Percentiles rank a stretch among this genome's conserved stretches.
Conservation (phyloP, 2,329 filamentous ascomycete genomes). For the Acrodontium crateriforme region DNA sequence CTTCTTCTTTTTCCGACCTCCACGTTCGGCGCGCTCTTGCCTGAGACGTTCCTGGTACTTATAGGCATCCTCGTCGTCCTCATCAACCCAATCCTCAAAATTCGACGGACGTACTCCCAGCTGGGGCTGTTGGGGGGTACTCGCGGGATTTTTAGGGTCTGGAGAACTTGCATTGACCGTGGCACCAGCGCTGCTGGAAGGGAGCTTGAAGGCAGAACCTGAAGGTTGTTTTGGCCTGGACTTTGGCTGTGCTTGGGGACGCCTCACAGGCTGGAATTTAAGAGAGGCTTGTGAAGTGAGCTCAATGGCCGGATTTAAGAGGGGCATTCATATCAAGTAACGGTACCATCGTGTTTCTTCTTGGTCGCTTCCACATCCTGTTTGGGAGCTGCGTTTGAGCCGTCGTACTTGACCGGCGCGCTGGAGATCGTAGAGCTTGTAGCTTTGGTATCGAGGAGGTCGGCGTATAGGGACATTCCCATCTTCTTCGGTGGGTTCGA, state of each 20-base stretch:
- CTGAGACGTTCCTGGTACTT: constrained; percentile 17
- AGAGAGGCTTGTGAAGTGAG: constrained; percentile 43
- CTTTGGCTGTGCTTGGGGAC: constrained; percentile 53
- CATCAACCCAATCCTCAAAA: constrained; percentile 72
- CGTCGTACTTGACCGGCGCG: constrained; percentile 61
- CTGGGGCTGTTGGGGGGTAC: constrained; percentile 9
- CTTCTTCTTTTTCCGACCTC: constrained; percentile 65
- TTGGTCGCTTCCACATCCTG: constrained; percentile 33
- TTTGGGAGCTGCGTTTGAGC: constrained; percentile 42
- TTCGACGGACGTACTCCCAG: constrained; percentile 22
- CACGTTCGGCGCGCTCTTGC: constrained; percentile 55
- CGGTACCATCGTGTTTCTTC: constrained; percentile 51
- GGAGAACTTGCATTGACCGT: constrained; percentile 12
- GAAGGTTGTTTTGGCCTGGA: constrained; percentile 38
- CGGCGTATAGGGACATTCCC: constrained; percentile 47
- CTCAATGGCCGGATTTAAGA: constrained; percentile 1
- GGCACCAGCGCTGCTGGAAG: constrained; percentile 15
- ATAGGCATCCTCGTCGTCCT: constrained; percentile 62
- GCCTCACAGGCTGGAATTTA: constrained; percentile 75
- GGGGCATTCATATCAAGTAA: constrained; percentile 10
- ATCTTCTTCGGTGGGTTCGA: constrained; percentile 13
- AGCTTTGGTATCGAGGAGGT: constrained; percentile 46
- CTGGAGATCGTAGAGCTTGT: constrained; percentile 56
- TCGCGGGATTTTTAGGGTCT: constrained; percentile 9
- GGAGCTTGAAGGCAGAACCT: constrained; percentile 26